These are phyloP conservation scores for Metschnikowia kofuensis DNA, from an alignment of 805 yeast species.

Conservation along the genomic window DNA sequence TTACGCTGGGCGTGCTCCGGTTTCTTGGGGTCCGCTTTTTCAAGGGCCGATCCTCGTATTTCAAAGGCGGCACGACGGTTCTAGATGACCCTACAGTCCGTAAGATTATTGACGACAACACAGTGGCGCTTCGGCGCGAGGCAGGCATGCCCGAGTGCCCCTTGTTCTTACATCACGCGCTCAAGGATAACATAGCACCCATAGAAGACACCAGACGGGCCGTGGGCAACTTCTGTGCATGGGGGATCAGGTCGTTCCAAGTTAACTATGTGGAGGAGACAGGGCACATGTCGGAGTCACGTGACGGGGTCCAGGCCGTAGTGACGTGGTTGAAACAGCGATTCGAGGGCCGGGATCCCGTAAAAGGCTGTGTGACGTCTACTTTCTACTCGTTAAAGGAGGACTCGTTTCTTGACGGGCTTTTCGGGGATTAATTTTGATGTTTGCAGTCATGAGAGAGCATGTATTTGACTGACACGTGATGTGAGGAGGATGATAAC, in stretches of 20 bases:
- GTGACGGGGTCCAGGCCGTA: slow-evolving; percentile 15
- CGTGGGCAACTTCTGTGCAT: slow-evolving; percentile 28
- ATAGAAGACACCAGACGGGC: slow-evolving; percentile 15
- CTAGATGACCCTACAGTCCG: slow-evolving; percentile 3
- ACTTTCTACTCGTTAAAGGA: not conserved
- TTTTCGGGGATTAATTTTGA: no score
- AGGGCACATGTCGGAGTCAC: slow-evolving; percentile 26
- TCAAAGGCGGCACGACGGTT: slow-evolving; percentile 3
- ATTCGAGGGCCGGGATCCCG: slow-evolving; percentile 10
- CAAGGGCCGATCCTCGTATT: slow-evolving; percentile 5
- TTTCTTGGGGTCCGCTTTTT: slow-evolving; percentile 7
- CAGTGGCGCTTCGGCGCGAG: slow-evolving; percentile 4
- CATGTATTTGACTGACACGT: no score
- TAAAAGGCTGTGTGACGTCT: slow-evolving; percentile 9
- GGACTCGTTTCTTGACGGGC: no score
- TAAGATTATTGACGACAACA: slow-evolving; percentile 5
- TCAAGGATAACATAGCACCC: slow-evolving; percentile 25
- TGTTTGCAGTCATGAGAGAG: no score
- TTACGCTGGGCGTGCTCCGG: slow-evolving; percentile 1
- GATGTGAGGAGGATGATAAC: no score
- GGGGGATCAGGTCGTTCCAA: slow-evolving; percentile 29
- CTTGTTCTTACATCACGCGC: slow-evolving; percentile 24
- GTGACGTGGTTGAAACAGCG: slow-evolving; percentile 14
- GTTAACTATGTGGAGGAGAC: slow-evolving; percentile 24
- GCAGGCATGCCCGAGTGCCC: slow-evolving; percentile 24